phyloP scores from a whole-genome alignment of 148 eudicot species.

The Amaranthus cruentus region DNA sequence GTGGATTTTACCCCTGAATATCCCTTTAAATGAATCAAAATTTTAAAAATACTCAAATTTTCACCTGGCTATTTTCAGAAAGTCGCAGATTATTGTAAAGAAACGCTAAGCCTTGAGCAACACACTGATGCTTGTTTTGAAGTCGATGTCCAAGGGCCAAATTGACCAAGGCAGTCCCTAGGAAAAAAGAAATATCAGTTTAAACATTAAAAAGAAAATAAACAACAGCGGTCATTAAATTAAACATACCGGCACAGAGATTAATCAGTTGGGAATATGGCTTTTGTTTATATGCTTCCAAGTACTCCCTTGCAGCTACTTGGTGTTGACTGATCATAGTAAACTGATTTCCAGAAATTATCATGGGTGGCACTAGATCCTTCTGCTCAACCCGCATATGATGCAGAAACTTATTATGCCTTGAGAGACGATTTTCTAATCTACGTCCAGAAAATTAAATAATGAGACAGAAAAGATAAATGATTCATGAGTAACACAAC shows the following conservation, averaged over 20 bases:
- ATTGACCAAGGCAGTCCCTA: slow-evolving; percentile 76
- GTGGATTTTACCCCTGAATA: neutral
- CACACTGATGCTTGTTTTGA: slow-evolving; percentile 85
- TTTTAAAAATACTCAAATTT: neutral
- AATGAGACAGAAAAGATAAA: slow-evolving; percentile 9
- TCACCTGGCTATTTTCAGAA: slow-evolving; percentile 66
- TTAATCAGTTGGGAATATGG: slow-evolving; percentile 77
- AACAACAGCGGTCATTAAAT: neutral
- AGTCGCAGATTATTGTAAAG: slow-evolving; percentile 64
- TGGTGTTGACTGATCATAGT: slow-evolving; percentile 82
- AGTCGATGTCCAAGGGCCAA: slow-evolving; percentile 78
- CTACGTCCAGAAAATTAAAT: slow-evolving; percentile 28
- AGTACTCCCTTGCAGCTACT: slow-evolving; percentile 79
- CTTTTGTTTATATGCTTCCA: slow-evolving; percentile 78
- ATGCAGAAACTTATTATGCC: slow-evolving; percentile 57
- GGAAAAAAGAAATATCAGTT: neutral
- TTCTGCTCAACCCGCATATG: slow-evolving; percentile 46
- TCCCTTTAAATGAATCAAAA: neutral
- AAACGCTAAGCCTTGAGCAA: slow-evolving; percentile 82
- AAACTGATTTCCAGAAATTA: slow-evolving; percentile 68
- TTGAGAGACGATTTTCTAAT: slow-evolving; percentile 52
- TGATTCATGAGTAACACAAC: neutral
- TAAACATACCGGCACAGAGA: slow-evolving; percentile 61
- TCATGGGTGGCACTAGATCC: slow-evolving; percentile 71
- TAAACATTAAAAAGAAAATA: neutral